Evolutionary conservation across 2,329 filamentous ascomycete species (phyloP).

Genomic region (Colletotrichum theobromicola): DNA sequence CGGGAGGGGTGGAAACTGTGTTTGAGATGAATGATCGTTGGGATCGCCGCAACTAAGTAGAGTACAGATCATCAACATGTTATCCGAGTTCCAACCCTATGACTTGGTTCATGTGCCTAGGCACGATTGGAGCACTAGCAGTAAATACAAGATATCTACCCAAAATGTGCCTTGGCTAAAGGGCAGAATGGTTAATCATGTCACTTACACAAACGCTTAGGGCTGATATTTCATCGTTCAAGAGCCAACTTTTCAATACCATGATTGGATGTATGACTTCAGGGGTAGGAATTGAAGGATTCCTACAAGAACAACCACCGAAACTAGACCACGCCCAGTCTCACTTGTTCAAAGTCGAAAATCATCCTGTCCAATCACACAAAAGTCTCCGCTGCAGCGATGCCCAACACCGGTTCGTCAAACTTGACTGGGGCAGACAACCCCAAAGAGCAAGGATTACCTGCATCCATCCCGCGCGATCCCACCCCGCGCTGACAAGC

Average conservation of each 20-base stretch:
- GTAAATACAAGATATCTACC: not conserved
- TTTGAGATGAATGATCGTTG: not conserved
- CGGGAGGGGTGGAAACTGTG: not conserved
- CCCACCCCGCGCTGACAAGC: not conserved
- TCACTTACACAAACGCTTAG: not conserved
- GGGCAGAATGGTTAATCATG: rapidly evolving
- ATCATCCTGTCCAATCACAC: not conserved
- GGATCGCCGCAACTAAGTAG: not conserved
- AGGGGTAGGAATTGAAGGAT: not conserved
- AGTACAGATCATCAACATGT: not conserved
- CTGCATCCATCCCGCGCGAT: not conserved
- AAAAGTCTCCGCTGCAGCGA: not conserved
- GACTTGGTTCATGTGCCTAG: too few species aligned
- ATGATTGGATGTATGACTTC: rapidly evolving
- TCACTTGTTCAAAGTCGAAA: not conserved
- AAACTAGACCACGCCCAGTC: not conserved
- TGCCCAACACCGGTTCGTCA: not conserved
- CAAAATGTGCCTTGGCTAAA: not conserved
- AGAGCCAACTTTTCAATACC: too few species aligned
- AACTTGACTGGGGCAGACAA: not conserved
- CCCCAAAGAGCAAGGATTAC: not conserved
- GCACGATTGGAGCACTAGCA: not conserved
- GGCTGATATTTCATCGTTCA: too few species aligned
- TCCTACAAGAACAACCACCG: not conserved
- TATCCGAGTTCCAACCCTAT: not conserved